Base-by-base conservation (phyloP, 257 asterid species). In the Ocimum tenuiflorum region DNA sequence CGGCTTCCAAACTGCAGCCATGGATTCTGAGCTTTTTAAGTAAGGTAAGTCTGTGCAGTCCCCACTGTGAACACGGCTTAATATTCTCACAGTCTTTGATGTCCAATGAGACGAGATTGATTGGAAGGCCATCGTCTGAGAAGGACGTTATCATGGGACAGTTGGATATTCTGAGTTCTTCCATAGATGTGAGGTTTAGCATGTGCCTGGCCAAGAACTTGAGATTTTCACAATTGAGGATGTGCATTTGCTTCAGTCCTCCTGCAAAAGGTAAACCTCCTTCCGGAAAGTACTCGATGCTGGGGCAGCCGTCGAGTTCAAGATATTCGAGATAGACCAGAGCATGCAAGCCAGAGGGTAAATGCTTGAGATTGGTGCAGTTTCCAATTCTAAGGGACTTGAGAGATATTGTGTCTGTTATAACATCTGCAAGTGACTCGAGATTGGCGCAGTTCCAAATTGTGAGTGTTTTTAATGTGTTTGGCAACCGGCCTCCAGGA, bases 381-480 rank as follows among this genome's bases (percentile, higher is more conserved):
- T 77, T 80, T 33, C 80, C 85, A 61, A 82, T 72, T 53, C 83
- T 62, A 57, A 79, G 69, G 24, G 81, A 79, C 29, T 59, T 72
- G 55, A 82, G 83, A 38, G 77, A 68, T 71, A 72, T 77, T 1
- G 77, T 56, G 56, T 66, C 71, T 51, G 64, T 64, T 13, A 72
- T 69, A 48, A 72, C 73, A 79, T 77, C 81, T 56, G 76, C 73
- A 52, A 79, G 74, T 12, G 84, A 68, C 80, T 75, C 80, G 20
- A 83, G 81, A 70, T 83, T 83, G 68, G 71, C 64, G 63, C 86
- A 83, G 29, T 77, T 78, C 86, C 82, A 77, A 60, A 80, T 54
- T 8, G 78, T 74, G 71, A 80, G 78, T 19, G 79, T 75, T 64
- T 75, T 70, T 48, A 82, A 33, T n/a, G 82, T 75, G 11, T 61